Conservation (phyloP, 108 stramenopile genomes). For the Skeletonema marinoi region DNA sequence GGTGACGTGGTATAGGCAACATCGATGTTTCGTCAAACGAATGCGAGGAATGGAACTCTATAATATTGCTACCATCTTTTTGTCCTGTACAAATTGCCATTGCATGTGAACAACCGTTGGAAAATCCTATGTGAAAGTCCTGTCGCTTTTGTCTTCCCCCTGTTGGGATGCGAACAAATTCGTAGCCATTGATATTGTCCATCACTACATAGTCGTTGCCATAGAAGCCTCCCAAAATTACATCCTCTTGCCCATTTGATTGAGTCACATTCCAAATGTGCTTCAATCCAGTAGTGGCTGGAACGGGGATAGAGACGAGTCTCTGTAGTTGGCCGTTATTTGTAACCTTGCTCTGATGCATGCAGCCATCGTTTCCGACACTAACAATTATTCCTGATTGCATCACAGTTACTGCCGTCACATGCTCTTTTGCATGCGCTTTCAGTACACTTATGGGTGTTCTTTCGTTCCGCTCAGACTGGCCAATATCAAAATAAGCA, state of each 20-base stretch:
- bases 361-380: slow-evolving; percentile 78
- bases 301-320: slow-evolving; percentile 32
- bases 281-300: slow-evolving; percentile 35
- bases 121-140: slow-evolving; percentile 17
- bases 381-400: slow-evolving; percentile 49
- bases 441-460: slow-evolving; percentile 24
- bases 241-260: slow-evolving; percentile 10
- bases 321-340: slow-evolving; percentile 16
- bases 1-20: not conserved
- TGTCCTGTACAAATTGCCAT: slow-evolving; percentile 45
- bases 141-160: slow-evolving; percentile 69
- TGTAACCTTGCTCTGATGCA: slow-evolving; percentile 41
- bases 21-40: not conserved
- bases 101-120: not conserved
- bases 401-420: slow-evolving; percentile 52
- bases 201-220: slow-evolving; percentile 68
- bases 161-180: slow-evolving; percentile 62
- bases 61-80: slow-evolving; percentile 45
- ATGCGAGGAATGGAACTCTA: slow-evolving; percentile 31
- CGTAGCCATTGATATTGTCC: slow-evolving; percentile 60
- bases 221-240: slow-evolving; percentile 64
- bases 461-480: slow-evolving; percentile 6
- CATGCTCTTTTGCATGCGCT: slow-evolving; percentile 75
- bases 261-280: slow-evolving; percentile 47
- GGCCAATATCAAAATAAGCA: slow-evolving; percentile 47